These are phyloP conservation scores for Phytophthora cactorum DNA, from an alignment of 352 stramenopile genomes.

Conservation along the genomic window DNA sequence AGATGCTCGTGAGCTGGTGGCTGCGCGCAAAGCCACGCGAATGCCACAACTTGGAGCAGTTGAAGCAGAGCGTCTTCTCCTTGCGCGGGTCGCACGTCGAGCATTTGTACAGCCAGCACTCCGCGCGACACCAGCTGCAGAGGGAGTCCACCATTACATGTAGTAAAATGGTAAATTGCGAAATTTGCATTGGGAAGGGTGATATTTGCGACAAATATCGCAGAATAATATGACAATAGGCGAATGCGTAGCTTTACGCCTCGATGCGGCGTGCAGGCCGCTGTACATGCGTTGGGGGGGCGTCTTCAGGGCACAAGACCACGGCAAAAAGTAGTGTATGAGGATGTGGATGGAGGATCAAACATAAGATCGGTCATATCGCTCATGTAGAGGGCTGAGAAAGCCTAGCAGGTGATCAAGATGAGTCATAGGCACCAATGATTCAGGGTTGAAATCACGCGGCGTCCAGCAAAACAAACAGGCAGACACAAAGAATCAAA, in stretches of 20 bases:
- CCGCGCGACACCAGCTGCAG: slow-evolving; percentile 47
- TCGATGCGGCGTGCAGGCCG: too few relatives aligned
- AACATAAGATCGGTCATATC: not conserved
- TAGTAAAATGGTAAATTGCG: not conserved
- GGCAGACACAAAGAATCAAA: slow-evolving; percentile 1
- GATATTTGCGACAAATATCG: slow-evolving; percentile 20
- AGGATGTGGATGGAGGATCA: not conserved
- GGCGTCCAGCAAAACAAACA: not conserved
- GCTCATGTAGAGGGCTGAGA: not conserved
- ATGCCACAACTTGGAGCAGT: slow-evolving; percentile 47
- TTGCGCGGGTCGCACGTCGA: slow-evolving; percentile 44
- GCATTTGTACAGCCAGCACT: slow-evolving; percentile 40
- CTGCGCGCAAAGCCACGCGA: slow-evolving; percentile 40
- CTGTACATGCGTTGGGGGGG: not conserved
- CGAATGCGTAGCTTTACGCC: slow-evolving; percentile 9
- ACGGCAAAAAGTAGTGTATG: not conserved
- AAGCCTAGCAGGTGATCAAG: slow-evolving; percentile 24
- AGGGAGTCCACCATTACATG: slow-evolving; percentile 1
- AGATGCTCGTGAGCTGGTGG: slow-evolving; percentile 37
- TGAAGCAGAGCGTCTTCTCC: slow-evolving; percentile 37
- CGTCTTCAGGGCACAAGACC: not conserved
- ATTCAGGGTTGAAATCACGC: slow-evolving; percentile 6
- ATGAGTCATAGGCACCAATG: slow-evolving; percentile 20
- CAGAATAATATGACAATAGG: slow-evolving; percentile 9
- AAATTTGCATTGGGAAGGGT: slow-evolving; percentile 14